Evolutionary conservation across 2,329 filamentous ascomycete species (phyloP).

Genomic region (Dothideomycetes sp.): DNA sequence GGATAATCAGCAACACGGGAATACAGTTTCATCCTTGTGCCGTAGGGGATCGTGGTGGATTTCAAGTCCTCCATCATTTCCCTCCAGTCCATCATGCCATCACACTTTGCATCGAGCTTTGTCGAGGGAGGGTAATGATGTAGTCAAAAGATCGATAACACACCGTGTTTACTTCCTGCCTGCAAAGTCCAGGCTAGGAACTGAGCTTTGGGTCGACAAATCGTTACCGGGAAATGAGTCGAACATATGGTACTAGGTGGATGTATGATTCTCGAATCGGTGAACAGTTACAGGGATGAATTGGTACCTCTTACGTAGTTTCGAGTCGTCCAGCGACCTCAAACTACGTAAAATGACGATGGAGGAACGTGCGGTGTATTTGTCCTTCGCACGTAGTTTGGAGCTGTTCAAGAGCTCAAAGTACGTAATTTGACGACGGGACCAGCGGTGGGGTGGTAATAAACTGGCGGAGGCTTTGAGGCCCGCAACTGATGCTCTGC

Average conservation of each 20-base stretch:
- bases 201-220: neutral
- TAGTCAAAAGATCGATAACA: conserved; percentile 1
- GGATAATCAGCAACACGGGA: neutral
- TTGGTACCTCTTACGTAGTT: conserved; percentile 1
- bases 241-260: neutral
- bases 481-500: no score
- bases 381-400: neutral
- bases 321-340: neutral
- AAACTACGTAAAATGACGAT: conserved; percentile 2
- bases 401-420: conserved; percentile 1
- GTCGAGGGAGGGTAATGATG: neutral
- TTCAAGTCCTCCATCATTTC: neutral
- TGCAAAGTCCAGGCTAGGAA: conserved; percentile 1
- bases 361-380: conserved; percentile 1
- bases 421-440: neutral
- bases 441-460: no score
- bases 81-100: conserved; percentile 1
- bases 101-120: neutral
- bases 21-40: conserved; percentile 1
- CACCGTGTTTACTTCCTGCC: neutral
- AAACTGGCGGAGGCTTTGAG: no score
- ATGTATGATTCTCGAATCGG: neutral
- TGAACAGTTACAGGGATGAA: conserved; percentile 1
- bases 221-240: conserved; percentile 1
- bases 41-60: conserved; percentile 2